phyloP scores from a whole-genome alignment of 345 rosid genomes.

The Arabidopsis arenosa region DNA sequence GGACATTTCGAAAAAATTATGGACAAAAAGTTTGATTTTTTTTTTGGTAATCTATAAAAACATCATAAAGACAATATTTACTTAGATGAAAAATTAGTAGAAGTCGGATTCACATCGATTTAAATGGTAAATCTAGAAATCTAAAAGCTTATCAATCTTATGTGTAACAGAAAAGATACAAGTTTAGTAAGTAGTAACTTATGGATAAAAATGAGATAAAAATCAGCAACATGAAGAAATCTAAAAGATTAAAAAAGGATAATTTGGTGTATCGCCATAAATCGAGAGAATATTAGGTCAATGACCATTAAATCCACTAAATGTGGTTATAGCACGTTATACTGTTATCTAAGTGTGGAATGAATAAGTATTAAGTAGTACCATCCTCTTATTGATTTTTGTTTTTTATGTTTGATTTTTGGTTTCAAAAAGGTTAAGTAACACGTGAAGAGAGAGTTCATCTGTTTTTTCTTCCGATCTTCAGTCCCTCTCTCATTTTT shows the following conservation, averaged over 20 bases:
- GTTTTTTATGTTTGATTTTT: neutral
- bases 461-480: neutral
- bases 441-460: neutral
- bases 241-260: neutral
- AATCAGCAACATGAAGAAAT: neutral
- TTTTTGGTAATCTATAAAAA: neutral
- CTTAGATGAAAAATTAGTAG: neutral
- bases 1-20: neutral
- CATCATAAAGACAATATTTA: neutral
- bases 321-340: neutral
- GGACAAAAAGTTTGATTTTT: too few relatives aligned
- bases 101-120: neutral
- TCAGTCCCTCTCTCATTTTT: neutral
- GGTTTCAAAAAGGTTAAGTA: neutral
- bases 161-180: neutral
- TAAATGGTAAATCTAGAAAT: too few relatives aligned
- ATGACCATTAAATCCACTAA: neutral
- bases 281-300: conserved; percentile 10
- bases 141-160: neutral
- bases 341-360: neutral
- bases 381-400: neutral
- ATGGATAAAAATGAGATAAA: neutral
- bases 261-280: neutral
- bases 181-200: neutral
- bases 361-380: too few relatives aligned